Base-by-base conservation (phyloP, 2,329 filamentous ascomycete genomes). In the Beauveria australis region DNA sequence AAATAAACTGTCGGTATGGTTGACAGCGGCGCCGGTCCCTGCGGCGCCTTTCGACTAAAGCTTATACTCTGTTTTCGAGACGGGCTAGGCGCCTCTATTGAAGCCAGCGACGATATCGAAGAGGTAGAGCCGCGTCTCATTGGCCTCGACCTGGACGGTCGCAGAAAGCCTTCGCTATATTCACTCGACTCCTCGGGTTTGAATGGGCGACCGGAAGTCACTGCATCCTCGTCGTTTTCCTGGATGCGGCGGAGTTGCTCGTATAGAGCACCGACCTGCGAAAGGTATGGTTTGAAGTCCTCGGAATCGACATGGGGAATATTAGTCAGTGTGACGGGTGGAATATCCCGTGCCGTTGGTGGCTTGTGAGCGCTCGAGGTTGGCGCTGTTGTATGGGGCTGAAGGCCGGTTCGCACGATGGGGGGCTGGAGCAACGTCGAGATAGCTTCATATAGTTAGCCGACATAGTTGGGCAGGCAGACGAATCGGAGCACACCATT, bases 1-100 rank as follows among this genome's bases (percentile, higher is more conserved):
- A 97, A 97, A 71, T 97, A 99, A 12, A 99, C 90, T 53, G 79
- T 83, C 0, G 94, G 94, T 48, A 99, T 96, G 0, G 92, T 97
- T 5, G 92, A 94, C 30, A 99, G 73, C 0, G 92, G 94, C 1
- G 94, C 91, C 1, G 89, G 86, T 0, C 89, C 89, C 63, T 92
- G 89, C 0, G 81, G 74, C 46, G 80, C 80, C 65, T 87, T 85
- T 67, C 84, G 84, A 61, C 75, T 74, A 64, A 79, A 80, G 22
- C 76, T 74, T 7, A 78, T 76, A 63, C 78, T 79, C 28, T 76
- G 74, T 59, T 79, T 74, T 56, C 80, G 74, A 2, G 74, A 67
- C 1, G 76, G 70, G 24, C 73, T 73, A 0, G 77, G 71, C 0
- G 74, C 66, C 18, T 84, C 82, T 22, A 81, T 71, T 1, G 81